phyloP scores from a whole-genome alignment of 106 monocot species.

The Dioscorea alata region DNA sequence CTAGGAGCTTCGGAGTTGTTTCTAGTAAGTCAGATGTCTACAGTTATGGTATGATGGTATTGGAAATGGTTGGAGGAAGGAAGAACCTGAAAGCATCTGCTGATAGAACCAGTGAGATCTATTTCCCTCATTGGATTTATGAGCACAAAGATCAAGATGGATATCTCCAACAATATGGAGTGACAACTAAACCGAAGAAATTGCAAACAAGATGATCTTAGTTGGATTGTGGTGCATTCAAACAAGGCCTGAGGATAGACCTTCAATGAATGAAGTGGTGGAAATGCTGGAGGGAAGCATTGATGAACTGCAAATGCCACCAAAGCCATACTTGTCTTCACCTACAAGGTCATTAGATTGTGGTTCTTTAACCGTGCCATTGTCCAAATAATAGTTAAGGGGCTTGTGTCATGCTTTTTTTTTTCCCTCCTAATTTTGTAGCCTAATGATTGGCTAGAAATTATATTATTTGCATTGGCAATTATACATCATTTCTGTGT shows the following conservation, averaged over 20 bases:
- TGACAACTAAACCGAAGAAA: slow-evolving; percentile 14
- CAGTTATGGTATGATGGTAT: slow-evolving; percentile 40
- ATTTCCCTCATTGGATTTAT: slow-evolving; percentile 33
- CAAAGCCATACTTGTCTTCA: slow-evolving; percentile 5
- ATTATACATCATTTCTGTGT: too few relatives aligned
- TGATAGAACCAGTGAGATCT: slow-evolving; percentile 13
- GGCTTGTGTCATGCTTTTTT: too few relatives aligned
- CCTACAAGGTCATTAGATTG: not conserved
- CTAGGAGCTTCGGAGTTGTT: slow-evolving; percentile 15
- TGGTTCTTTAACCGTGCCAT: not conserved
- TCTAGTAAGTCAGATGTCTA: slow-evolving; percentile 41
- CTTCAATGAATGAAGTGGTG: slow-evolving; percentile 21
- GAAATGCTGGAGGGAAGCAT: slow-evolving; percentile 27
- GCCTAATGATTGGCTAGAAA: too few relatives aligned
- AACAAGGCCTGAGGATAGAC: slow-evolving; percentile 11
- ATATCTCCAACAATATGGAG: not conserved
- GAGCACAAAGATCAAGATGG: slow-evolving; percentile 11
- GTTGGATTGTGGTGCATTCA: slow-evolving; percentile 41
- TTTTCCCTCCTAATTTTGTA: too few relatives aligned
- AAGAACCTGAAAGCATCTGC: slow-evolving; percentile 4
- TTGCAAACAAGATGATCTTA: slow-evolving; percentile 21
- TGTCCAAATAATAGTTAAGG: too few relatives aligned
- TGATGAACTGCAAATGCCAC: slow-evolving; percentile 21
- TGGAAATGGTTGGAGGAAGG: slow-evolving; percentile 37
- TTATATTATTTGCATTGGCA: too few relatives aligned